These are phyloP conservation scores for Mariannaea elegans DNA, from an alignment of 2,329 filamentous ascomycete species.

Conservation along the genomic window DNA sequence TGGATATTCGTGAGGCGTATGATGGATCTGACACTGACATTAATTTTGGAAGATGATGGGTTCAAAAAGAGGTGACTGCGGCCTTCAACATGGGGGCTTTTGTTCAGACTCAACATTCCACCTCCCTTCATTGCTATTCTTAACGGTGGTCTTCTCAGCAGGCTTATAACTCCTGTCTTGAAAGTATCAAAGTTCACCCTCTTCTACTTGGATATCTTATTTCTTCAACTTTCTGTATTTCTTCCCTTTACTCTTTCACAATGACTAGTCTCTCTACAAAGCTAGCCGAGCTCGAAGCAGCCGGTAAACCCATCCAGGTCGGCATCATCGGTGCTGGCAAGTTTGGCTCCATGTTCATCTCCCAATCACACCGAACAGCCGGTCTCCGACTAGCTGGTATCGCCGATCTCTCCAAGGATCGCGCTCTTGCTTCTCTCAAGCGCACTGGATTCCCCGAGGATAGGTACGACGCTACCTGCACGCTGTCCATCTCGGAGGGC, in stretches of 20 bases:
- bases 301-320: constrained; percentile 51
- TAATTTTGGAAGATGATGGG: neutral
- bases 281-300: constrained; percentile 49
- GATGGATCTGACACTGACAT: neutral
- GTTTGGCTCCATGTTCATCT: constrained; percentile 58
- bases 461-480: constrained; percentile 47
- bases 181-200: too few species aligned
- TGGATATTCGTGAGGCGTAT: neutral
- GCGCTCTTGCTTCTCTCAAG: constrained; percentile 51
- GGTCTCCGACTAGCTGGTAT: constrained; percentile 55
- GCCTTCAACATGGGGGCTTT: neutral
- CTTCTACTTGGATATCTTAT: too few species aligned
- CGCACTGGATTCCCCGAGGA: constrained; percentile 51
- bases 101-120: neutral
- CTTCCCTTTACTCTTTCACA: neutral
- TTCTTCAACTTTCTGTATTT: too few species aligned
- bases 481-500: constrained; percentile 48
- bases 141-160: too few species aligned
- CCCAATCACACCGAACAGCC: constrained; percentile 52
- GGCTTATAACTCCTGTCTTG: neutral
- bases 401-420: constrained; percentile 52
- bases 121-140: too few species aligned
- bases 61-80: constrained; percentile 5
- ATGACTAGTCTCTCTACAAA: constrained; percentile 53
- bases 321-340: constrained; percentile 57